phyloP scores from a whole-genome alignment of 495 filamentous ascomycete species.

The Letharia columbiana region DNA sequence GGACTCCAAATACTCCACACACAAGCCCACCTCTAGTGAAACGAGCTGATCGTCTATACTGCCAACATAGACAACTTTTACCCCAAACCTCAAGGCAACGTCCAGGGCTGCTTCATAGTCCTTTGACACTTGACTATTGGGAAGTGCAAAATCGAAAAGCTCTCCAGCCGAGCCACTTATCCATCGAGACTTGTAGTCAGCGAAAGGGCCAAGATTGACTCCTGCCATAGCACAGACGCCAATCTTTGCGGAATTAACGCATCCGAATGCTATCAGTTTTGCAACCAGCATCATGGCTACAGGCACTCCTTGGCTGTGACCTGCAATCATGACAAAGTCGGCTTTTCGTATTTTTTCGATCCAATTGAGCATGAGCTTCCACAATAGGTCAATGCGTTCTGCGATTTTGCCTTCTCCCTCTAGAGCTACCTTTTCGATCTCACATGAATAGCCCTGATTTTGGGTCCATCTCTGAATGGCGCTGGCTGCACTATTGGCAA shows the following conservation, averaged over 20 bases:
- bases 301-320: conserved; percentile 92
- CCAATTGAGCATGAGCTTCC: conserved; percentile 93
- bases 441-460: conserved; percentile 51
- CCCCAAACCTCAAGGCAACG: conserved; percentile 63
- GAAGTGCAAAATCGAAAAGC: conserved; percentile 81
- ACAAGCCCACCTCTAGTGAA: conserved; percentile 60
- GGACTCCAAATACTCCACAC: background rate
- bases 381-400: conserved; percentile 81
- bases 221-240: conserved; percentile 92
- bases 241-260: conserved; percentile 57
- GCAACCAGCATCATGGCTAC: conserved; percentile 90
- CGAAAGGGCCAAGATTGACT: conserved; percentile 85
- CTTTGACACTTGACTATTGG: conserved; percentile 70
- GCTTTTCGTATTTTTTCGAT: conserved; percentile 80
- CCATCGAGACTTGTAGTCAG: conserved; percentile 73
- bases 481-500: conserved; percentile 78
- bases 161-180: conserved; percentile 84
- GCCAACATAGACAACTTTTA: conserved; percentile 74
- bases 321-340: conserved; percentile 82
- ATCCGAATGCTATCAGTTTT: conserved; percentile 75
- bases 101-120: conserved; percentile 70
- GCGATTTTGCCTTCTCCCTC: conserved; percentile 97
- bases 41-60: conserved; percentile 97
- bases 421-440: conserved; percentile 83
- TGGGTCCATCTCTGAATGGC: conserved; percentile 77